Percentiles rank a stretch among this genome's conserved stretches.
These are phyloP conservation scores for Dryadomyces quercivorus DNA, from an alignment of 2,329 filamentous ascomycete species.

Conservation along the genomic window DNA sequence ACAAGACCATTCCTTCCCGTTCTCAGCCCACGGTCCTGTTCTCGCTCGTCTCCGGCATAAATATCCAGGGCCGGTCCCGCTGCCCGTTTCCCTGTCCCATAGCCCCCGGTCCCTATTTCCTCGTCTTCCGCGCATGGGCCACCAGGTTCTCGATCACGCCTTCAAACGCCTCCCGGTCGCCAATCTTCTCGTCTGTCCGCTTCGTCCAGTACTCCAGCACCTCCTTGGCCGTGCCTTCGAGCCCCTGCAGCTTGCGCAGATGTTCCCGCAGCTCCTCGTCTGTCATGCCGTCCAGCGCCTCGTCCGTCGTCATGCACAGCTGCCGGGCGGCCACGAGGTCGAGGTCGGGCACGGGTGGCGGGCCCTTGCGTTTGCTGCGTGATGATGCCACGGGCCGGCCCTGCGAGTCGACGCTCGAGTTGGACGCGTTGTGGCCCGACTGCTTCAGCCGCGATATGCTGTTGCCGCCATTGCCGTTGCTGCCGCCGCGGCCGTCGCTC, in stretches of 20 bases:
- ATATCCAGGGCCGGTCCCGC: too few species aligned
- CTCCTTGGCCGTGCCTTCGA: slow-evolving; percentile 61
- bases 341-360: slow-evolving; percentile 59
- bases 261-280: slow-evolving; percentile 64
- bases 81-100: too few species aligned
- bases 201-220: slow-evolving; percentile 83
- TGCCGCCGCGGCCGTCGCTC: slow-evolving; percentile 37
- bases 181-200: slow-evolving; percentile 71
- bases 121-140: slow-evolving; percentile 74
- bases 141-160: slow-evolving; percentile 95
- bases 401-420: slow-evolving; percentile 47
- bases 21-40: too few species aligned
- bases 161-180: slow-evolving; percentile 88
- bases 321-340: slow-evolving; percentile 69
- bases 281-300: slow-evolving; percentile 68
- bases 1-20: too few species aligned
- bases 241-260: slow-evolving; percentile 52
- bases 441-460: slow-evolving; percentile 23
- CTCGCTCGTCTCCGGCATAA: too few species aligned
- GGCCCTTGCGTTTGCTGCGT: slow-evolving; percentile 37
- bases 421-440: slow-evolving; percentile 38
- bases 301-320: slow-evolving; percentile 72
- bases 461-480: slow-evolving; percentile 13
- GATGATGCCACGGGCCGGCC: slow-evolving; percentile 30
- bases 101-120: slow-evolving; percentile 40